phyloP scores from a whole-genome alignment of 352 stramenopile genomes.

The Peronospora tabacina region DNA sequence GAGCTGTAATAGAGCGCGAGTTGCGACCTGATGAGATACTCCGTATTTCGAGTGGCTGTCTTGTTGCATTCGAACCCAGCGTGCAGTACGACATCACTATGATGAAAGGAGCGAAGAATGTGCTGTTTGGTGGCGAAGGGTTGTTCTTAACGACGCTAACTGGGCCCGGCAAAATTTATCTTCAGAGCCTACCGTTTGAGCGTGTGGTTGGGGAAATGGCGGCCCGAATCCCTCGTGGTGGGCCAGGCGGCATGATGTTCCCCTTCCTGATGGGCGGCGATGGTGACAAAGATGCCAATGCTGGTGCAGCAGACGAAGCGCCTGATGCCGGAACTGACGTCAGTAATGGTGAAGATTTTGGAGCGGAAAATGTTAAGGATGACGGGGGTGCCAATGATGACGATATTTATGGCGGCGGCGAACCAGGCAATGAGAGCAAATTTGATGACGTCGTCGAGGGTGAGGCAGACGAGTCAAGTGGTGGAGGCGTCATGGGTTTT shows the following conservation, averaged over 20 bases:
- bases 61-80: constrained; percentile 86
- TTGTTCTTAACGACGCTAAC: constrained; percentile 92
- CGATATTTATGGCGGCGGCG: constrained; percentile 41
- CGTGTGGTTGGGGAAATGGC: constrained; percentile 91
- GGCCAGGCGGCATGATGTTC: constrained; percentile 77
- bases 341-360: constrained; percentile 5
- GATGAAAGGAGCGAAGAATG: constrained; percentile 90
- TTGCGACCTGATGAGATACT: constrained; percentile 85
- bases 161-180: constrained; percentile 84
- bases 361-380: constrained; percentile 6
- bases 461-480: constrained; percentile 22
- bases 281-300: constrained; percentile 24
- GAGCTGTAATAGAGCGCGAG: constrained; percentile 82
- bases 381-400: constrained; percentile 37
- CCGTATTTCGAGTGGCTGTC: constrained; percentile 86
- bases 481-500: constrained; percentile 45
- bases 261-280: constrained; percentile 75
- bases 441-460: constrained; percentile 17
- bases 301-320: constrained; percentile 24
- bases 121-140: constrained; percentile 90
- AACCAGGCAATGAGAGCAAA: constrained; percentile 5
- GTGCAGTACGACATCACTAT: constrained; percentile 89
- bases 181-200: constrained; percentile 89
- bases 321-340: constrained; percentile 18
- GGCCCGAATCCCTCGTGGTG: constrained; percentile 67